Evolutionary conservation across 2,329 filamentous ascomycete species (phyloP), one percentile per base, ranked within the genome.

Genomic region (Aspergillus sp.): DNA sequence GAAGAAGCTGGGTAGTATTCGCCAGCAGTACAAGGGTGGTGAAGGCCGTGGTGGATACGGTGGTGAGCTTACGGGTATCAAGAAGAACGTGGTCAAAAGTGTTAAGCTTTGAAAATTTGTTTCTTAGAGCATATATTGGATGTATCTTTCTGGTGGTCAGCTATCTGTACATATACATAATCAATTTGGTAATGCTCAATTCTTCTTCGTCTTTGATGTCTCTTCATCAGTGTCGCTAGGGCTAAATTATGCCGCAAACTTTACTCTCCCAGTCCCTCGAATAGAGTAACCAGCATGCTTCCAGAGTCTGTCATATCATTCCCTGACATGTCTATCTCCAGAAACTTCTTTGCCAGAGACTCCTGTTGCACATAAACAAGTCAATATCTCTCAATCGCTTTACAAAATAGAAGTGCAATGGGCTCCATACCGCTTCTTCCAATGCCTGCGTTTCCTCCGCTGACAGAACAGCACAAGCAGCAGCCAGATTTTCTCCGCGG

Each of bases 11-110:
- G 82, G 81, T 60, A 91, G 85, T 64, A 87, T 90, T 74, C 88
- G 86, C 73, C 80, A 86, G 6, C 76, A 88, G 9, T 97, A 90
- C 73, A 88, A 89, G 69, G 88, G 88, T 56, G 86, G 88, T 51
- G 83, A 94, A 72, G 82, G 86, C 57, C 81, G 80, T 62, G 86
- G 88, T 61, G 86, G 89, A 45, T 98, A 98, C 73, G 81, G 81
- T 55, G 93, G 93, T 72, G 93, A 97, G 69, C 72, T 86, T 72
- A 93, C 90, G 38, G 93, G 93, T 81, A 94, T 98, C 73, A 97
- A 96, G 77, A 86, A 84, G 58, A 86, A 86, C 19, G 71, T 98
- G 68, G 82, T 97, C 60, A 94, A 93, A 81, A 94, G 88, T 78
- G 79, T 87, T 63, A 97, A 93, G 76, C 74, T 98, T 71, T 91